Evolutionary conservation across 2,329 filamentous ascomycete species (phyloP).

Genomic region (Fusarium graminum): DNA sequence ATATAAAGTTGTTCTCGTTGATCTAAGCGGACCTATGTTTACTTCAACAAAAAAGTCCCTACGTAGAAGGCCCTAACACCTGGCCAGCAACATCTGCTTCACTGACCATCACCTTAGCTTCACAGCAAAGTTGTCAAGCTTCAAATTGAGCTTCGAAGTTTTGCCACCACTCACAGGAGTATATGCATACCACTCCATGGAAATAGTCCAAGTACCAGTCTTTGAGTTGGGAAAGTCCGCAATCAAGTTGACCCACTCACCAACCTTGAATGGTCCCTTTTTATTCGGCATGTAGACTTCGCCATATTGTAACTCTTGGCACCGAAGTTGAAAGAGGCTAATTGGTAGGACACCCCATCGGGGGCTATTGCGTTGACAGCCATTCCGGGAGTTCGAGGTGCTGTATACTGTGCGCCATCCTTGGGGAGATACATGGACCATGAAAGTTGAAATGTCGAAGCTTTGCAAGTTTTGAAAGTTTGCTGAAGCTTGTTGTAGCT

Average conservation of each 20-base stretch:
- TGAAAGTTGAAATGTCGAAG: neutral
- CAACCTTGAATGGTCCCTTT: neutral
- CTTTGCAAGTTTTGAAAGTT: slow-evolving; percentile 17
- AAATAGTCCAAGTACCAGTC: slow-evolving; percentile 13
- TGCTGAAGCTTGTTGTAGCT: slow-evolving; percentile 13
- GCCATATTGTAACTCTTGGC: neutral
- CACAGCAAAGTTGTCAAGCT: slow-evolving; percentile 11
- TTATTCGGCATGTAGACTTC: neutral
- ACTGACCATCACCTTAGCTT: neutral
- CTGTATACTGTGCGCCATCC: neutral
- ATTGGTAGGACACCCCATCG: neutral
- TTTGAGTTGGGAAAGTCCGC: slow-evolving; percentile 9
- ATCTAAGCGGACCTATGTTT: no score
- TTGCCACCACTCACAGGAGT: neutral
- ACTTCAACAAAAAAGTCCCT: no score
- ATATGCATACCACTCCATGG: slow-evolving; percentile 11
- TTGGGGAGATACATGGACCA: slow-evolving; percentile 18
- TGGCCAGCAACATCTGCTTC: no score
- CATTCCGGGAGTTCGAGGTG: neutral
- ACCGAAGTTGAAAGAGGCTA: neutral
- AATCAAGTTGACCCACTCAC: slow-evolving; percentile 1
- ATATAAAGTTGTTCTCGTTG: no score
- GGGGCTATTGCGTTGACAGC: neutral
- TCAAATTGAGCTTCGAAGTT: slow-evolving; percentile 2
- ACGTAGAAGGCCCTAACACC: no score